phyloP scores from a whole-genome alignment of 192 early-diverging fungal genomes.

The Haplosporangium gracile region DNA sequence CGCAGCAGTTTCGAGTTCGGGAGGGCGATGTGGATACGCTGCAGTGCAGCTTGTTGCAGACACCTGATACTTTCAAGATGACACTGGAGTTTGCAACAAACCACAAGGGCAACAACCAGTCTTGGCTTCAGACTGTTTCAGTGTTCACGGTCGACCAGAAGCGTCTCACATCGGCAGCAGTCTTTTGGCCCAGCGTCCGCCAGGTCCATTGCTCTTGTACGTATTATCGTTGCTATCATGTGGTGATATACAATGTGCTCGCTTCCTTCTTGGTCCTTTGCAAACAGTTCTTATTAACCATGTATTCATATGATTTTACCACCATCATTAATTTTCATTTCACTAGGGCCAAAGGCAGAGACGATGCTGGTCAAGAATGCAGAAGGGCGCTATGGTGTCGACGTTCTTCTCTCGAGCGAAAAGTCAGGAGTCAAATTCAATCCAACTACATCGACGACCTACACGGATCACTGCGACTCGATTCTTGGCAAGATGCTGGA shows the following conservation, averaged over 20 bases:
- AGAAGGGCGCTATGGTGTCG: not conserved
- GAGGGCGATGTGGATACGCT: constrained; percentile 27
- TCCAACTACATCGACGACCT: not conserved
- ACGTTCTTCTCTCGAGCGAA: not conserved
- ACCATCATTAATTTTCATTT: not conserved
- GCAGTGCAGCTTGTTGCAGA: not conserved
- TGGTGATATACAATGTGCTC: not conserved
- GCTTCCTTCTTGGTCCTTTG: not conserved
- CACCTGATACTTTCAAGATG: not conserved
- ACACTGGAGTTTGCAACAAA: not conserved
- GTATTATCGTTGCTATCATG: not conserved
- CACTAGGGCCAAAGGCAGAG: not conserved
- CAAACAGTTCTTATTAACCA: too few species aligned
- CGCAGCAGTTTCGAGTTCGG: not conserved
- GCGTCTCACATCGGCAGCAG: not conserved
- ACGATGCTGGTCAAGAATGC: not conserved
- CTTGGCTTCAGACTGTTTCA: not conserved
- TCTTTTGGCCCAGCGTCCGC: not conserved
- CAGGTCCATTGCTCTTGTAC: not conserved
- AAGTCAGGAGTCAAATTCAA: not conserved
- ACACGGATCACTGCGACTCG: constrained; percentile 20
- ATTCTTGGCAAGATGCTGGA: constrained; percentile 25
- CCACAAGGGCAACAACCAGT: not conserved
- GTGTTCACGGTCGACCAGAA: not conserved
- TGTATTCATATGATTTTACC: not conserved